Evolutionary conservation across 2,329 filamentous ascomycete genomes (phyloP), one percentile per base, ranked within the genome.

Genomic region (Albophoma yamanashiensis): DNA sequence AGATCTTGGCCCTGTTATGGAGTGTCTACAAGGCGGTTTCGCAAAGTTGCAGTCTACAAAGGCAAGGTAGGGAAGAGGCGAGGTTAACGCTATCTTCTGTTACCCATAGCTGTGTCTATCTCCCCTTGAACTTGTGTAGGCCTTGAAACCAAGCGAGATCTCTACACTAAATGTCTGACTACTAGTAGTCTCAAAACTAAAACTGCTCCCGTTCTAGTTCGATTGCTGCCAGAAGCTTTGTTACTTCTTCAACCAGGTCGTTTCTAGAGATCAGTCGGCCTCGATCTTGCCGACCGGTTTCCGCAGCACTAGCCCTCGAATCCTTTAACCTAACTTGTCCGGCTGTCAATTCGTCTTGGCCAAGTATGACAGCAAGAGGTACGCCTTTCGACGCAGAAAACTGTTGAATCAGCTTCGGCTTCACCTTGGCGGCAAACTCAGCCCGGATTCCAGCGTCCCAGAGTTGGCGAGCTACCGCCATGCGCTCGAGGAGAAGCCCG

Each of bases 321-420:
- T 45, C n/a, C 86, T 85, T 97, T 72, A 97, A 82, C 76, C 89
- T 91, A 65, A 95, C 88, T 72, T 96, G 88, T 58, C 92, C 92
- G 31, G 84, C 81, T 62, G 87, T 87, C 50, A 96, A 77, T 75
- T 97, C 93, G 59, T 96, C 92, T 68, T 97, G 91, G 52, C 93
- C 93, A 1, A 99, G 80, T 67, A 97, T 94, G 56, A 97, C 82
- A 11, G 88, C 91, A 69, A 96, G 89, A 1, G 92, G 93, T 25
- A 95, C 85, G 50, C 87, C 88, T 72, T 97, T 92, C 12, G 92
- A 92, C 25, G 88, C 87, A 77, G 96, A 96, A 82, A 97, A 97
- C 73, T 97, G 93, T 62, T 87, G 83, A 14, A 86, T 88, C 38
- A 95, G 81, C 74, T 92, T 96, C 17, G 93, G 92, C 79, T 96